Conservation (phyloP, 2,329 filamentous ascomycete species). For the Ascocoryne sarcoides region DNA sequence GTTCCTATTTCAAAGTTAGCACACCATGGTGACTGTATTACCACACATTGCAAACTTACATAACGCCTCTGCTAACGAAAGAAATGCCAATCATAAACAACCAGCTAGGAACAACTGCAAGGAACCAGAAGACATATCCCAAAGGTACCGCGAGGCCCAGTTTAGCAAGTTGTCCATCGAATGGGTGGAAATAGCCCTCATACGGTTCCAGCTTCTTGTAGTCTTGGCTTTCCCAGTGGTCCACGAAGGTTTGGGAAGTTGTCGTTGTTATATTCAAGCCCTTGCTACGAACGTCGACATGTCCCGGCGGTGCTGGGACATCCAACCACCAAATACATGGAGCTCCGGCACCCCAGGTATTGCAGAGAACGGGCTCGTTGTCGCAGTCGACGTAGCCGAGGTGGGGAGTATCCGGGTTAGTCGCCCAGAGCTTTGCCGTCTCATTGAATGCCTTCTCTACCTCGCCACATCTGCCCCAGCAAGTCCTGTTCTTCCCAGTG, state of each 20-base stretch:
- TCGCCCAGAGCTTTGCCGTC: conserved; percentile 54
- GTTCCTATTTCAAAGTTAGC: too few species aligned
- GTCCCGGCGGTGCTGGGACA: conserved; percentile 54
- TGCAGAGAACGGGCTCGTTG: conserved; percentile 64
- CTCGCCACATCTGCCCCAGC: conserved; percentile 53
- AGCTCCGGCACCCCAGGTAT: conserved; percentile 58
- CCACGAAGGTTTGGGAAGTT: conserved; percentile 53
- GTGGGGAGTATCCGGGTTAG: conserved; percentile 52
- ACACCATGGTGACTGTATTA: too few species aligned
- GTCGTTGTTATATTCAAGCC: conserved; percentile 62
- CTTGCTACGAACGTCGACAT: conserved; percentile 55
- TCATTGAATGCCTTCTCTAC: conserved; percentile 60
- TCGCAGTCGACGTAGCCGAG: conserved; percentile 68
- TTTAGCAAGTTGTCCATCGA: conserved; percentile 58
- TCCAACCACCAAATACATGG: conserved; percentile 60
- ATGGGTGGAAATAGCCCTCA: conserved; percentile 68
- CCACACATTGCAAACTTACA: conserved; percentile 63
- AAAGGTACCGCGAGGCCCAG: conserved; percentile 53
- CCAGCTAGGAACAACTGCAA: conserved; percentile 64
- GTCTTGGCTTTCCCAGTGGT: conserved; percentile 47
- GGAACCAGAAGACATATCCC: conserved; percentile 59
- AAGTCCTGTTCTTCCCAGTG: conserved; percentile 71
- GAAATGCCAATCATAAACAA: conserved; percentile 68
- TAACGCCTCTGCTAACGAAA: conserved; percentile 63
- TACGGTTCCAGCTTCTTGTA: conserved; percentile 39